Evolutionary conservation across 805 yeast species (phyloP), one percentile per base, ranked within the genome.

Genomic region (Metschnikowia koreensis): DNA sequence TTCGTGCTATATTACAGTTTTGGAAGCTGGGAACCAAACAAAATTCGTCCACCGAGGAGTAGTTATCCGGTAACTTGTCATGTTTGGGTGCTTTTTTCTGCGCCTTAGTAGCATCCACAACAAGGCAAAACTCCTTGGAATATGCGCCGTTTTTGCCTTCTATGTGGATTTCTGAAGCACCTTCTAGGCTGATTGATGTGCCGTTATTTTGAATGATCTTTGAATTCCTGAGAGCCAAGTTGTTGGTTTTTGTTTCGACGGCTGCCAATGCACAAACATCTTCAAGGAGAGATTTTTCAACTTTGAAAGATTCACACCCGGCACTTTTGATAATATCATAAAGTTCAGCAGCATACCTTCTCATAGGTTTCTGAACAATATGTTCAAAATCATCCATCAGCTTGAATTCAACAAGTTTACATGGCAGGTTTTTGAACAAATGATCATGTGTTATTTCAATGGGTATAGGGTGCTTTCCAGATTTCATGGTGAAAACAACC

Each of bases 21-120:
- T 73, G 77, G 59, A 73, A 73, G 41, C 68, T 73, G 5, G 77
- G 77, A n/a, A 71, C 64, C 33, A 73, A 55, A 48, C 68, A 64
- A 47, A 69, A 71, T 12, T 70, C 66, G 27, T 60, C 58, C 8
- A 60, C 61, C 11, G 60, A 48, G 15, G 52, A 48, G 46, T 59
- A 59, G 17, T 42, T 46, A 3, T 43, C 33, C 5, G 28, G 57
- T 44, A 28, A 54, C 26, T 41, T 33, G 7, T 38, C 52, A 7
- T 16, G 40, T 22, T 17, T 57, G 39, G n/a, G 48, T 48, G 46
- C 47, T 58, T 50, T 55, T 42, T 57, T 57, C 50, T 53, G 58
- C 2, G 67, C 67, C 34, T 66, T 60, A 16, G 61, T 52, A 7
- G 70, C 53, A 48, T 73, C 73, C n/a, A 72, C 54, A 4, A 54